A percentile compares a stretch with the other conserved stretches of the same genome.
These are phyloP conservation scores for Diversispora eburnea DNA, from an alignment of 192 early-diverging fungal species.

Conservation along the genomic window DNA sequence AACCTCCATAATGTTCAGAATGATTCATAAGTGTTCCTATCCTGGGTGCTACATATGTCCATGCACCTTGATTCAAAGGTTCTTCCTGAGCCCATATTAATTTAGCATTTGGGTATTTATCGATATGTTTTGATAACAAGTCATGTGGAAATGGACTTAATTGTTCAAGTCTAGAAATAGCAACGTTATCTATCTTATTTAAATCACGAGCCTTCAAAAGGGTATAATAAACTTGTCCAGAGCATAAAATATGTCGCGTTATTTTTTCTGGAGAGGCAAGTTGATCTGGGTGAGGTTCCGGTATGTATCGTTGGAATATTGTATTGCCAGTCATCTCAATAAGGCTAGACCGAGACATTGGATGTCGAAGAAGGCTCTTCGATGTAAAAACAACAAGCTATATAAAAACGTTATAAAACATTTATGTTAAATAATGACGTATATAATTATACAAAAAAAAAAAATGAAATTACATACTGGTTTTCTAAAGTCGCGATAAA, in stretches of 20 bases:
- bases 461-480: constrained; percentile 52
- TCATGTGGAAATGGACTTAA: constrained; percentile 95
- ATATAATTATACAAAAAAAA: background rate
- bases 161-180: constrained; percentile 94
- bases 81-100: constrained; percentile 96
- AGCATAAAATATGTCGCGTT: constrained; percentile 90
- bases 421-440: background rate
- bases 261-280: constrained; percentile 81
- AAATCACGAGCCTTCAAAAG: constrained; percentile 81
- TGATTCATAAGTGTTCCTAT: constrained; percentile 76
- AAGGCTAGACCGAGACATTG: constrained; percentile 81
- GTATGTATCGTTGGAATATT: constrained; percentile 87
- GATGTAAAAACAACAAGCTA: constrained; percentile 70
- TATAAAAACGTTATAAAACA: constrained; percentile 3
- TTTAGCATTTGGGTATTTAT: constrained; percentile 89
- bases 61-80: constrained; percentile 90
- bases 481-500: constrained; percentile 97
- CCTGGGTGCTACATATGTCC: constrained; percentile 83
- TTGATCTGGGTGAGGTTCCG: constrained; percentile 80
- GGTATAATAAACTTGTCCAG: constrained; percentile 97
- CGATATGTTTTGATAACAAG: constrained; percentile 75
- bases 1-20: constrained; percentile 64
- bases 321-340: constrained; percentile 78
- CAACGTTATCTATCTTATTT: constrained; percentile 86
- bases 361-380: constrained; percentile 92